Evolutionary conservation across 78 protist genomes (phyloP).

Genomic region (Reticulomyxa filosa): DNA sequence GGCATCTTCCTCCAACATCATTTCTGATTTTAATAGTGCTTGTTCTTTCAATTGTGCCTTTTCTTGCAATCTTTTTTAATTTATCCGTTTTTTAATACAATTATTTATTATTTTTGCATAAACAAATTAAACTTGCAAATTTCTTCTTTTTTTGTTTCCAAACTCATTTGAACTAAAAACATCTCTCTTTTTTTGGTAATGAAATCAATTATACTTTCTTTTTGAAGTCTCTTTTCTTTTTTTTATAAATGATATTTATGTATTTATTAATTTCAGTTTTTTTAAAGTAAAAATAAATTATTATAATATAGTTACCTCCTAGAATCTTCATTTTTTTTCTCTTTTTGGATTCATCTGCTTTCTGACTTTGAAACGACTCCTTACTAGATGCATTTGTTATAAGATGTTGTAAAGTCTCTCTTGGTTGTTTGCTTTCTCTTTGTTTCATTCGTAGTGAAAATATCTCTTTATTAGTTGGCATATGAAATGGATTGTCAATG

Average conservation of each 20-base stretch:
- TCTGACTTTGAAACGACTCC: background rate
- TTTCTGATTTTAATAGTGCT: conserved; percentile 8
- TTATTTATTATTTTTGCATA: too few relatives aligned
- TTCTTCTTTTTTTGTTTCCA: conserved; percentile 37
- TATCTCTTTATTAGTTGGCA: conserved; percentile 39
- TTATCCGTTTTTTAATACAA: too few relatives aligned
- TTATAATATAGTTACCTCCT: background rate
- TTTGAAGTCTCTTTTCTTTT: conserved; percentile 15
- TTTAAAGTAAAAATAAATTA: background rate
- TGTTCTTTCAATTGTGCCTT: too few relatives aligned
- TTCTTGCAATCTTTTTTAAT: too few relatives aligned
- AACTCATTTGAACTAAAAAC: conserved; percentile 38
- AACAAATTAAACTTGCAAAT: conserved; percentile 39
- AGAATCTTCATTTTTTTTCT: background rate
- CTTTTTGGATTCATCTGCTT: background rate
- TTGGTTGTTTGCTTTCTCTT: background rate
- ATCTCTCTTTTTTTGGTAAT: conserved; percentile 45
- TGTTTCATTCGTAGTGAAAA: conserved; percentile 32
- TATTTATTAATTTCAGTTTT: background rate
- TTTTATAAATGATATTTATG: too few relatives aligned
- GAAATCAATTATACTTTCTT: conserved; percentile 33
- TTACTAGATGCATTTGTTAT: background rate
- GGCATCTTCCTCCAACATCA: conserved; percentile 21
- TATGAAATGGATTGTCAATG: conserved; percentile 28
- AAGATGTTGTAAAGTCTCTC: background rate